Conservation (phyloP, 352 stramenopile species). For the Phytophthora pseudosyringae region DNA sequence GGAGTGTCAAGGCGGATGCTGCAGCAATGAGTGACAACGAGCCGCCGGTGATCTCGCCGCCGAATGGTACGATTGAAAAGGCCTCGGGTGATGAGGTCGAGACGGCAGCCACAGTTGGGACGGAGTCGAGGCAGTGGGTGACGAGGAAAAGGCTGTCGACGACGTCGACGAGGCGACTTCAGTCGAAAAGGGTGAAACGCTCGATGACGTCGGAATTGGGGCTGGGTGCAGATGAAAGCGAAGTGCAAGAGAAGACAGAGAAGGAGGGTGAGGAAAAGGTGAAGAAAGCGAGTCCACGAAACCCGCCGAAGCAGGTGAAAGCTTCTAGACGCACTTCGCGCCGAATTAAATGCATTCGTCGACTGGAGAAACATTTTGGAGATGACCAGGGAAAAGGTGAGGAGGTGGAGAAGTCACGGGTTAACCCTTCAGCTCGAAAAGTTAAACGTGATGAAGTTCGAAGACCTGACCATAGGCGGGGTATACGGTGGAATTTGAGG, state of each 20-base stretch:
- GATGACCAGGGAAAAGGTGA: background rate
- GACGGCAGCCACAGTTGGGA: conserved; percentile 1
- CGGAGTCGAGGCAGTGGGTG: conserved; percentile 19
- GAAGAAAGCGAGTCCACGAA: background rate
- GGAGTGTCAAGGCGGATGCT: background rate
- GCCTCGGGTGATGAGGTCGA: background rate
- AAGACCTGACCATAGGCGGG: background rate
- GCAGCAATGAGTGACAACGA: background rate
- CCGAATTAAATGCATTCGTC: conserved; percentile 8
- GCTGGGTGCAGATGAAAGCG: conserved; percentile 1
- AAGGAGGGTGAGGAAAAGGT: background rate
- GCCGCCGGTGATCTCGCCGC: conserved; percentile 8
- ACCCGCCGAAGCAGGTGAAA: background rate
- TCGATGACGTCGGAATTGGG: conserved; percentile 9
- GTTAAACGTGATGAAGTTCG: background rate
- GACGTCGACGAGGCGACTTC: background rate
- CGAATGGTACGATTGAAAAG: conserved; percentile 3
- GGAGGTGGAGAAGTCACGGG: background rate
- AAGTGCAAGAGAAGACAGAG: conserved; percentile 13
- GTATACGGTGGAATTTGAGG: conserved; percentile 17
- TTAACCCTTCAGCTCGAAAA: background rate
- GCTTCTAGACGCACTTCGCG: background rate
- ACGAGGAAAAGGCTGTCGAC: conserved; percentile 33
- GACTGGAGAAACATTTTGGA: conserved; percentile 5
- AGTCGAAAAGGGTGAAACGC: conserved; percentile 16